Percentiles rank a stretch among this genome's conserved stretches.
phyloP scores from a whole-genome alignment of 2,329 filamentous ascomycete genomes.

The Cadophora sp. region DNA sequence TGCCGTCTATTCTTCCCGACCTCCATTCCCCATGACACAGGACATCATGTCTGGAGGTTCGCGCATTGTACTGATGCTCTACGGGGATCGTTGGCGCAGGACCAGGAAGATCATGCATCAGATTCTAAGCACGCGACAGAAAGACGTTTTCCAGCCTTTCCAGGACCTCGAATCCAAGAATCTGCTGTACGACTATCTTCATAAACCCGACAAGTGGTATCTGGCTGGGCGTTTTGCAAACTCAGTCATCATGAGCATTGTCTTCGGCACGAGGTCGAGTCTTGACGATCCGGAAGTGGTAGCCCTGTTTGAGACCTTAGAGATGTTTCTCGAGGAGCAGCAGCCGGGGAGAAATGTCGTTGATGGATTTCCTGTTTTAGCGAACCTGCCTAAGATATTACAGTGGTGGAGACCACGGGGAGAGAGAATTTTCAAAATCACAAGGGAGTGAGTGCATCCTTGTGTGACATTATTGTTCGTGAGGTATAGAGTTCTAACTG shows the following conservation, averaged over 20 bases:
- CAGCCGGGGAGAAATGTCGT: conserved; percentile 32
- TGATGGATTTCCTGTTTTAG: conserved; percentile 46
- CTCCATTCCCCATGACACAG: conserved; percentile 33
- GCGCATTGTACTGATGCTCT: conserved; percentile 45
- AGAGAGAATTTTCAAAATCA: conserved; percentile 35
- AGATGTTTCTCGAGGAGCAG: conserved; percentile 12
- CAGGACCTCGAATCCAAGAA: conserved; percentile 43
- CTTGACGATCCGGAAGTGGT: conserved; percentile 42
- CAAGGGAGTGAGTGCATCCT: conserved; percentile 25
- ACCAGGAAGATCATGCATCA: conserved; percentile 44
- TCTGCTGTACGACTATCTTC: conserved; percentile 40
- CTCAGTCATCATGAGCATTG: no score
- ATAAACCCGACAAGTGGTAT: conserved; percentile 40
- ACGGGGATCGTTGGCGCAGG: conserved; percentile 40
- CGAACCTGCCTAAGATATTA: conserved; percentile 40
- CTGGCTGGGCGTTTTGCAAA: no score
- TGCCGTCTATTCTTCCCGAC: conserved; percentile 35
- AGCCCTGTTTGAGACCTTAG: conserved; percentile 46
- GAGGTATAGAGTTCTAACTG: no score
- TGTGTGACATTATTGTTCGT: conserved; percentile 30
- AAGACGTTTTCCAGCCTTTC: conserved; percentile 39
- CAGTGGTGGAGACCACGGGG: conserved; percentile 44
- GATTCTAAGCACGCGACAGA: conserved; percentile 40
- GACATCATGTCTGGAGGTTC: conserved; percentile 40
- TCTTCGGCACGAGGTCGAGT: conserved; percentile 28